Conservation (phyloP, 148 eudicot genomes). For the Rhododendron molle region DNA sequence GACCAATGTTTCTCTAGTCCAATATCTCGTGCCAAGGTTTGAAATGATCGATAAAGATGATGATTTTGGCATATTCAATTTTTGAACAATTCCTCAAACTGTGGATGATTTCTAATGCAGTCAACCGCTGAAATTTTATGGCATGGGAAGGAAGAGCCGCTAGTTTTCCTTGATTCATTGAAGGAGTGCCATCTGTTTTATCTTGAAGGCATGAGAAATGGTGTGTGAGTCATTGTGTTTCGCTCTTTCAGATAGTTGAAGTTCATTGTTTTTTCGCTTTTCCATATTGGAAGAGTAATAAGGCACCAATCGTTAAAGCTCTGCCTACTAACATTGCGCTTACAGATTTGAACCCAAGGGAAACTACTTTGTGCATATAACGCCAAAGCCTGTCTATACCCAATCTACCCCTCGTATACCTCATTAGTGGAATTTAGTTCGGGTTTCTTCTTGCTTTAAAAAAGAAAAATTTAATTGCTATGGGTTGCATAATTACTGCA, state of each 20-base stretch:
- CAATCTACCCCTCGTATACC: background rate
- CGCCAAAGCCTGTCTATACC: background rate
- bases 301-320: background rate
- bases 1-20: constrained; percentile 77
- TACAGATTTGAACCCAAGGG: background rate
- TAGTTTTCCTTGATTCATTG: constrained; percentile 59
- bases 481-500: background rate
- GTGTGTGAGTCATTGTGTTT: constrained; percentile 37
- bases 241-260: background rate
- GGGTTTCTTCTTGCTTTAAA: background rate
- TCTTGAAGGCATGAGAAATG: constrained; percentile 76
- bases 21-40: constrained; percentile 75
- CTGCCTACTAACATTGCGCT: background rate
- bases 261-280: background rate
- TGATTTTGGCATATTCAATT: background rate
- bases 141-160: constrained; percentile 57
- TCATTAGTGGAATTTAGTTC: background rate
- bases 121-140: constrained; percentile 67
- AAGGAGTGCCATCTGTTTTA: constrained; percentile 67
- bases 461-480: background rate
- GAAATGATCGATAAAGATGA: constrained; percentile 1
- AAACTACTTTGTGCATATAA: background rate
- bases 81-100: constrained; percentile 12
- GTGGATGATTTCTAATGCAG: constrained; percentile 30
- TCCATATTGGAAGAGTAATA: background rate